Evolutionary conservation across 345 rosid genomes (phyloP).

Genomic region (Raphanus sativus): DNA sequence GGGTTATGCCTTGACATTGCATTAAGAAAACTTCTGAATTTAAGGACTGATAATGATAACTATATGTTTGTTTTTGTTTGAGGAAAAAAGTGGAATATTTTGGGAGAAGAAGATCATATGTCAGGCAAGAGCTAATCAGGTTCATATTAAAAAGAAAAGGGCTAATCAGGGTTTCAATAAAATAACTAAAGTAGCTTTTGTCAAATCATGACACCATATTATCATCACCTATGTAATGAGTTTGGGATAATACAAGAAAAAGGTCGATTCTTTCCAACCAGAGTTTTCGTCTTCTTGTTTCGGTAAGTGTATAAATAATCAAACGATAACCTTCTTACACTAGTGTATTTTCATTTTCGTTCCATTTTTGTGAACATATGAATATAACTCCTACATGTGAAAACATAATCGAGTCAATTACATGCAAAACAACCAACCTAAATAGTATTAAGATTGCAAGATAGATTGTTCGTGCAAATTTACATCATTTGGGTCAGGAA

Average conservation of each 20-base stretch:
- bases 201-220: slow-evolving; percentile 34
- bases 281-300: neutral
- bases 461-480: neutral
- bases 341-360: neutral
- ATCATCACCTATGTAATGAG: neutral
- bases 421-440: neutral
- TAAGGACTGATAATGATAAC: neutral
- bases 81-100: neutral
- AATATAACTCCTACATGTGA: neutral
- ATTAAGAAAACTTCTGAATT: neutral
- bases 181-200: neutral
- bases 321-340: neutral
- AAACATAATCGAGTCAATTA: neutral
- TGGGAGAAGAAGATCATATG: neutral
- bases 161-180: slow-evolving; percentile 8
- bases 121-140: neutral
- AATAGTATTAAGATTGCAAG: neutral
- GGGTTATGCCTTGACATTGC: neutral
- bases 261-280: neutral
- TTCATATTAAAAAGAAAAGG: neutral
- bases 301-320: neutral
- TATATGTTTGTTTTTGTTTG: slow-evolving; percentile 4
- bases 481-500: neutral
- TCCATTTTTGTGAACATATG: neutral
- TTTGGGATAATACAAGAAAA: slow-evolving; percentile 18